phyloP scores from a whole-genome alignment of 345 rosid species.

The Ricinus communis region DNA sequence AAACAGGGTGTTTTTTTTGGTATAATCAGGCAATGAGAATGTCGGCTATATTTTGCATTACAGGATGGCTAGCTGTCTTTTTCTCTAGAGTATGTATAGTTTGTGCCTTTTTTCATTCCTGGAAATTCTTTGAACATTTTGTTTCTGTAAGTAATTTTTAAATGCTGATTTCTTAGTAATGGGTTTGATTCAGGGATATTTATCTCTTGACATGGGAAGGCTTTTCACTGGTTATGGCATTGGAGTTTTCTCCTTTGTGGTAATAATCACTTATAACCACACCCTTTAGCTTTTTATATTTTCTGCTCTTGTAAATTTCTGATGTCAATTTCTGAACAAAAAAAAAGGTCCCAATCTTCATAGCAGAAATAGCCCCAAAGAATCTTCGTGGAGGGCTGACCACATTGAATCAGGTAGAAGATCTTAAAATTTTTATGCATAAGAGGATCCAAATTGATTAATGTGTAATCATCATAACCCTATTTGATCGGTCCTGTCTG shows the following conservation, averaged over 20 bases:
- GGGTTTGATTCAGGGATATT: slow-evolving; percentile 45
- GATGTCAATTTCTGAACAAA: neutral
- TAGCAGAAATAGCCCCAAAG: slow-evolving; percentile 92
- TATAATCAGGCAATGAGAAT: slow-evolving; percentile 74
- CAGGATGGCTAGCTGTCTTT: slow-evolving; percentile 83
- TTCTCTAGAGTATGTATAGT: slow-evolving; percentile 47
- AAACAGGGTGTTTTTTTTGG: neutral
- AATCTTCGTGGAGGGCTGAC: slow-evolving; percentile 89
- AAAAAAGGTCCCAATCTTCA: slow-evolving; percentile 72
- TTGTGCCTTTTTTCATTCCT: neutral
- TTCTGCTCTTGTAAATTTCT: neutral
- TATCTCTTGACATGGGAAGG: slow-evolving; percentile 76
- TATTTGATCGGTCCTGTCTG: neutral
- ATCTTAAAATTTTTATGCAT: neutral
- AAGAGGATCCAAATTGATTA: neutral
- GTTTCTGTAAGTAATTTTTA: neutral
- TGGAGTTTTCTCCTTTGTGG: slow-evolving; percentile 92
- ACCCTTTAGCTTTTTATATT: neutral
- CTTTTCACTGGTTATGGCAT: slow-evolving; percentile 83
- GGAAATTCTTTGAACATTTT: neutral
- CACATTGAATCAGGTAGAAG: slow-evolving; percentile 64
- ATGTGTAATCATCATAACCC: neutral
- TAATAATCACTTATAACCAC: slow-evolving; percentile 21
- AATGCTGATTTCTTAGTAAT: neutral
- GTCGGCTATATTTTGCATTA: slow-evolving; percentile 70